Percentiles rank a stretch among this genome's conserved stretches.
These are phyloP conservation scores for Polychaeton citri DNA, from an alignment of 2,329 filamentous ascomycete species.

Conservation along the genomic window DNA sequence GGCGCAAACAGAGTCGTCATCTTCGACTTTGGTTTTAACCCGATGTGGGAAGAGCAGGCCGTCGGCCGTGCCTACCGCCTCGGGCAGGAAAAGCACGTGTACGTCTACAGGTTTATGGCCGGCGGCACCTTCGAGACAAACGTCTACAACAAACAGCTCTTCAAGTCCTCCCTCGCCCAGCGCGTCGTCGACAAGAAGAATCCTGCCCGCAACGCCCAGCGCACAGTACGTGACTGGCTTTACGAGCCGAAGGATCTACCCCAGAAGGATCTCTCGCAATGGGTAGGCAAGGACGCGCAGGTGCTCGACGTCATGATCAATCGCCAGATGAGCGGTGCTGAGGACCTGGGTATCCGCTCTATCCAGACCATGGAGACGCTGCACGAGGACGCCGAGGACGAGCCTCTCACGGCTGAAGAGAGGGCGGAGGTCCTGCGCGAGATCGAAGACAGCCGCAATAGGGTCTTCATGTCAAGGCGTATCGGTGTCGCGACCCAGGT, in stretches of 20 bases:
- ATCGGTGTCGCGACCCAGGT: no score
- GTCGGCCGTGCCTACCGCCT: slow-evolving; percentile 77
- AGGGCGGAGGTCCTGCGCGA: slow-evolving; percentile 15
- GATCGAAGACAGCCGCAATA: slow-evolving; percentile 5
- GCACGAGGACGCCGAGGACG: slow-evolving; percentile 19
- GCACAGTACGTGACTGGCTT: slow-evolving; percentile 41
- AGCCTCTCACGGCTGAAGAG: slow-evolving; percentile 19
- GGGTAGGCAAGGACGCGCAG: slow-evolving; percentile 44
- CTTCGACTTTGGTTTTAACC: slow-evolving; percentile 73
- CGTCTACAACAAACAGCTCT: slow-evolving; percentile 60
- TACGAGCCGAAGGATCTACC: slow-evolving; percentile 40
- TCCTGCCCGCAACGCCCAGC: slow-evolving; percentile 51
- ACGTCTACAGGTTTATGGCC: slow-evolving; percentile 68
- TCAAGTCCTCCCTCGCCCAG: slow-evolving; percentile 68
- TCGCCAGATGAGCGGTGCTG: background rate
- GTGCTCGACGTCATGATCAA: slow-evolving; percentile 49
- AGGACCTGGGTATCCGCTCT: slow-evolving; percentile 11
- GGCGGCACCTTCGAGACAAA: slow-evolving; percentile 69
- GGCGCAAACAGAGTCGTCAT: slow-evolving; percentile 78
- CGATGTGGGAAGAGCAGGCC: slow-evolving; percentile 71
- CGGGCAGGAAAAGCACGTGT: slow-evolving; percentile 67
- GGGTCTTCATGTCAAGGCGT: no score
- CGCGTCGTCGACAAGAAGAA: slow-evolving; percentile 78
- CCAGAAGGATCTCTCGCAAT: slow-evolving; percentile 35
- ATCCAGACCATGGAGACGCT: slow-evolving; percentile 23